Conservation (phyloP, 352 stramenopile species). For the Globisporangium canariense region DNA sequence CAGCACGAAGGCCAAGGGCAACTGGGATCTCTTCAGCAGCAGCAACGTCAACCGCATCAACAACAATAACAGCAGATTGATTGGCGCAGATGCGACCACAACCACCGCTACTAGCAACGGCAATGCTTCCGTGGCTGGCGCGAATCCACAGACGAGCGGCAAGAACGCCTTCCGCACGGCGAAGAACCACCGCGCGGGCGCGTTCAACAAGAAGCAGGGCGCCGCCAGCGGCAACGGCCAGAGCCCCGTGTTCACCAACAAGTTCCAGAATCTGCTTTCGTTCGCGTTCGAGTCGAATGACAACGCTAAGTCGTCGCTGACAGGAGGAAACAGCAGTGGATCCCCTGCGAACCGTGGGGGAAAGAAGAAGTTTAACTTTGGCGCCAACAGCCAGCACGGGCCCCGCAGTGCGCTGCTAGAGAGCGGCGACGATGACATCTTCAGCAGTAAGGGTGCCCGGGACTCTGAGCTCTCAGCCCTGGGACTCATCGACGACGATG, state of each 20-base stretch:
- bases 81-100: constrained; percentile 8
- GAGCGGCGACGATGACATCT: constrained; percentile 20
- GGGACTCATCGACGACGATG: constrained; percentile 30
- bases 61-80: neutral
- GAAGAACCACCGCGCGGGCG: constrained; percentile 9
- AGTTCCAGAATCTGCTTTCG: constrained; percentile 81
- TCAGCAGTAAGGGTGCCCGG: constrained; percentile 23
- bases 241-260: constrained; percentile 67
- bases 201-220: constrained; percentile 24
- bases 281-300: constrained; percentile 54
- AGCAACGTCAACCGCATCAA: constrained; percentile 11
- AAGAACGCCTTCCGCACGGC: constrained; percentile 14
- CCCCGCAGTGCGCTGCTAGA: constrained; percentile 1
- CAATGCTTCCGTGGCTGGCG: neutral
- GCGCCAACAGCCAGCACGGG: constrained; percentile 3
- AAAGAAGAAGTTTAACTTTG: constrained; percentile 27
- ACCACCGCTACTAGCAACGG: neutral
- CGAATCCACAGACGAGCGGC: neutral
- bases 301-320: neutral
- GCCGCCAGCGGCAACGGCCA: constrained; percentile 17
- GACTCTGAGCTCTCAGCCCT: constrained; percentile 45
- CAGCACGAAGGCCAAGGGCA: constrained; percentile 22
- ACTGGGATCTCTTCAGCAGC: constrained; percentile 31
- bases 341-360: neutral
- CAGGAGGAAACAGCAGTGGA: neutral